Conservation (phyloP, 345 rosid genomes). For the Aquilaria malaccensis region DNA sequence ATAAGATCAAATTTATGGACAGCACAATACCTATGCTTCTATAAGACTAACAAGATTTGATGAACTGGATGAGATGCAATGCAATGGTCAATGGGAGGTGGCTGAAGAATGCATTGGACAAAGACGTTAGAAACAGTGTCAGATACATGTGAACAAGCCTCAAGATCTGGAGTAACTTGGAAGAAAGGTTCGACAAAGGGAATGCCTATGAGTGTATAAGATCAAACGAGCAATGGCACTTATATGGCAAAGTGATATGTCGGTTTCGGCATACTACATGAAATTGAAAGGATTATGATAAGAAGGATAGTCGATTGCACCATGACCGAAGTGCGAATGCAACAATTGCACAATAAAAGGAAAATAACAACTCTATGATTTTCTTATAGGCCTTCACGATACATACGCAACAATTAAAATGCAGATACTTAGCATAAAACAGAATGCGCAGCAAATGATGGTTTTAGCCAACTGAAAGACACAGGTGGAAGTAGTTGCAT, state of each 20-base stretch:
- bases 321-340: not conserved
- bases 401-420: not conserved
- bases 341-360: not conserved
- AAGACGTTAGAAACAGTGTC: too few species aligned
- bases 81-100: not conserved
- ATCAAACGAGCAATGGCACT: not conserved
- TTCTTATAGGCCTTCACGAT: not conserved
- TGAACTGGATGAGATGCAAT: not conserved
- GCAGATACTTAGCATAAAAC: not conserved
- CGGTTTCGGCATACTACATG: not conserved
- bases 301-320: not conserved
- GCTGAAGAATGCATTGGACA: not conserved
- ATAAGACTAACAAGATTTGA: not conserved
- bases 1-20: not conserved
- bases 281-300: not conserved
- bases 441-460: not conserved
- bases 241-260: not conserved
- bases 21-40: not conserved
- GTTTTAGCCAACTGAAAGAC: not conserved
- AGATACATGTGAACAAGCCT: too few species aligned
- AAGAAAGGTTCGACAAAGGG: not conserved
- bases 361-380: not conserved
- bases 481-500: not conserved
- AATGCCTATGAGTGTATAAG: not conserved
- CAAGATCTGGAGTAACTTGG: not conserved